Base-by-base conservation (phyloP, 2,329 filamentous ascomycete genomes). In the Colletotrichum liriopes region DNA sequence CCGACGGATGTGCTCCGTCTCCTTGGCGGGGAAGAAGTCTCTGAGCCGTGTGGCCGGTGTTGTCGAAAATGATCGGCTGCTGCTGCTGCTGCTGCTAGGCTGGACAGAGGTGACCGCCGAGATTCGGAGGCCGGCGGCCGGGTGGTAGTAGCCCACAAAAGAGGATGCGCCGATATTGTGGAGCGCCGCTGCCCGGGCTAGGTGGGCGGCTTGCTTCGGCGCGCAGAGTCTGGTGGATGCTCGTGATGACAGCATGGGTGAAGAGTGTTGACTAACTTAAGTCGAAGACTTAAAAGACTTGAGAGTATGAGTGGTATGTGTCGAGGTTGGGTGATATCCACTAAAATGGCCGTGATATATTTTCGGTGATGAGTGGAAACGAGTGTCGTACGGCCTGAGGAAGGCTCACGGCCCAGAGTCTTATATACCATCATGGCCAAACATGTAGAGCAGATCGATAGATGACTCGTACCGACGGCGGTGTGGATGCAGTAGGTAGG, bases 21-120 rank as follows among this genome's bases (percentile, higher is more conserved):
- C 87, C 76, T 88, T 88, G 73, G 82, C 80, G 35, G 92, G 91
- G 76, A 93, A 93, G 81, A 91, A 90, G 75, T 90, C 88, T n/a
- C 83, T 84, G 56, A 90, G 85, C 55, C 81, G 85, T 32, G 79
- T 77, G 37, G 76, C 75, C 0, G 82, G 81, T 1, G 88, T 89
- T 4, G 86, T 87, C 2, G 88, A 89, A 79, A 90, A 90, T 71
- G 76, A 73, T 23, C 72, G 60, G 82, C 56, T 60, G 58, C 59
- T 32, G 65, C 18, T 35, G 47, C 23, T 26, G 23, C 23, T 26
- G 23, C 23, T 49, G 39, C 81, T 32, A 78, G 76, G 74, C 37
- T 77, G 73, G 20, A 77, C 69, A 62, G 77, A 64, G 14, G 76
- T 72, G 39, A 77, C 72, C 32, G 77, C 70, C 52, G 78, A 74